Evolutionary conservation across 225 moss, liverwort and hornwort genomes (phyloP), one percentile per base, ranked within the genome.

Genomic region (Takakia lepidozioides): DNA sequence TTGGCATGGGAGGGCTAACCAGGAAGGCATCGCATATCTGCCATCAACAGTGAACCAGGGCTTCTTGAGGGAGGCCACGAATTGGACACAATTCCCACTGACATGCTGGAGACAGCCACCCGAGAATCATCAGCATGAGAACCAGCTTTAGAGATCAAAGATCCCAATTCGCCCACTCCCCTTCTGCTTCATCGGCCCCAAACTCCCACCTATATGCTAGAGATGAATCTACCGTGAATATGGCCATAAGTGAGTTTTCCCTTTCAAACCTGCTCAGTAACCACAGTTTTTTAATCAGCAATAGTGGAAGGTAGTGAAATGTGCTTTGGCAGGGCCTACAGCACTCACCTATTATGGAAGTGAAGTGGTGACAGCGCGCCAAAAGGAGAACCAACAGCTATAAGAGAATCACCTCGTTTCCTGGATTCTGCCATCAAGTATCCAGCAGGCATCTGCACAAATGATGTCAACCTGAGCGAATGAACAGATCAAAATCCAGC

Each of bases 21-120:
- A 63, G 95, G 95, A 65, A 98, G 90, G 67, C 95, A 98, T 34
- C 90, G 76, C 53, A 98, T 63, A 76, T 98, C 95, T 45, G 84
- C 90, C 95, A 98, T 98, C 65, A 98, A 62, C 37, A 98, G 74
- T 49, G 95, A 87, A 69, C 76, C 80, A 43, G 84, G 82, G 8
- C 66, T 71, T 34, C 73, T 73, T 49, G 74, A 66, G 64, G 90
- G 90, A 67, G 95, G 95, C 95, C 86, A 98, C 59, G 71, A 66
- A 77, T 98, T 98, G 37, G 95, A 84, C 26, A 98, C 90, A 59
- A 98, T 80, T 65, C 95, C 95, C 80, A 90, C 87, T 61, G 95
- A 98, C 73, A 98, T 76, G 71, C 95, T 95, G 88, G 71, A 65
- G 64, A 70, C 71, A 56, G 79, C 70, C 77, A 75, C 70, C 75